A percentile compares a stretch with the other conserved stretches of the same genome.
phyloP scores from a whole-genome alignment of 495 filamentous ascomycete genomes.

The Pseudoneurospora amorphoporcata region DNA sequence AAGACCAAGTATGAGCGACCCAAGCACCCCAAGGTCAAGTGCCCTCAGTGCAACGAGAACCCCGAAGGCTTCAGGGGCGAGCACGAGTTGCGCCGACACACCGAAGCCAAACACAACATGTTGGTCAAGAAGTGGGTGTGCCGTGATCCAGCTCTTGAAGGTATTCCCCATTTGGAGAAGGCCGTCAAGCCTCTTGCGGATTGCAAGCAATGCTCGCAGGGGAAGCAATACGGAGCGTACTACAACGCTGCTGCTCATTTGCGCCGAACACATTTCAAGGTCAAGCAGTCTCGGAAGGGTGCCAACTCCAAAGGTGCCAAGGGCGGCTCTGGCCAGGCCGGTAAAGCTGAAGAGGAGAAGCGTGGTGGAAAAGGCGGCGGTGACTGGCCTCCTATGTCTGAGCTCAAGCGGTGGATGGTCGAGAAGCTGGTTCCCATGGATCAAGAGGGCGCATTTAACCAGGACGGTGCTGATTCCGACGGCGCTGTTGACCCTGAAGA shows the following conservation, averaged over 20 bases:
- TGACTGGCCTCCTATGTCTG: constrained; percentile 69
- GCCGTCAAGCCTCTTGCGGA: constrained; percentile 59
- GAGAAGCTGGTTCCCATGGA: constrained; percentile 45
- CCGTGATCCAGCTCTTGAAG: constrained; percentile 26
- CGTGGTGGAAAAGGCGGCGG: constrained; percentile 79
- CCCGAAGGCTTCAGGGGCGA: constrained; percentile 87
- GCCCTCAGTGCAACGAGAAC: constrained; percentile 61
- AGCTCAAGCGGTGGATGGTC: constrained; percentile 73
- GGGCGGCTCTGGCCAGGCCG: constrained; percentile 25
- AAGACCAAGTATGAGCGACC: constrained; percentile 65
- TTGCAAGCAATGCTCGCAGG: constrained; percentile 74
- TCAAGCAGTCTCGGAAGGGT: constrained; percentile 34
- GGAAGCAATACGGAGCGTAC: constrained; percentile 80
- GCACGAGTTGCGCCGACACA: constrained; percentile 84
- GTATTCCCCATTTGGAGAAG: constrained; percentile 29
- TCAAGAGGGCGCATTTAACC: constrained; percentile 11
- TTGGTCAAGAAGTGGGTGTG: constrained; percentile 74
- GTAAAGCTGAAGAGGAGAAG: constrained; percentile 37
- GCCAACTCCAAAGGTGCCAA: constrained; percentile 23
- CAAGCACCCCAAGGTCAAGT: constrained; percentile 65
- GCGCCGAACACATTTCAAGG: constrained; percentile 73
- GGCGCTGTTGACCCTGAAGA: constrained; percentile 24
- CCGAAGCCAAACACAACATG: constrained; percentile 65
- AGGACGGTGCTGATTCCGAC: constrained; percentile 19
- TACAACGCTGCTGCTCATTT: constrained; percentile 95